A percentile compares a stretch with the other conserved stretches of the same genome.
These are phyloP conservation scores for Geotrichum aggregatum DNA, from an alignment of 1,139 yeast species.

Conservation along the genomic window DNA sequence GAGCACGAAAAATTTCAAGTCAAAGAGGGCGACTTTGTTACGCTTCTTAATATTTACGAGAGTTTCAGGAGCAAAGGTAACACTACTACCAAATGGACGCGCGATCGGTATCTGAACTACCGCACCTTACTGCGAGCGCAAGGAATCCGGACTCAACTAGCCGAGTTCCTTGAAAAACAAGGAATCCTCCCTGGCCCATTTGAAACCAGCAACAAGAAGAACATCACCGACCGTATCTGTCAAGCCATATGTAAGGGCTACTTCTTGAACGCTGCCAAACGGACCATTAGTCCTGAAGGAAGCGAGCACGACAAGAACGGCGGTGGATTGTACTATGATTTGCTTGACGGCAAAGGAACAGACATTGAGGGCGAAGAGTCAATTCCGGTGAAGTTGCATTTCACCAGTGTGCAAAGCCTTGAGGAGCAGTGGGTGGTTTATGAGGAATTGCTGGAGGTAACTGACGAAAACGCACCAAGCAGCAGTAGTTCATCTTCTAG, in stretches of 20 bases:
- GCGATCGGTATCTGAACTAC: conserved; percentile 69
- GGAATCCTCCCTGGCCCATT: conserved; percentile 3
- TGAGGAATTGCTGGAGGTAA: conserved; percentile 14
- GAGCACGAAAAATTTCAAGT: conserved; percentile 60
- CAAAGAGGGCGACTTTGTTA: conserved; percentile 85
- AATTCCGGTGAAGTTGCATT: conserved; percentile 4
- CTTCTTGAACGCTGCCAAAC: conserved; percentile 25
- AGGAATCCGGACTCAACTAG: conserved; percentile 21
- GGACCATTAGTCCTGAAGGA: conserved; percentile 6
- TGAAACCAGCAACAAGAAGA: conserved; percentile 1
- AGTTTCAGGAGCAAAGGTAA: conserved; percentile 46
- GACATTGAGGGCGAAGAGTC: conserved; percentile 1
- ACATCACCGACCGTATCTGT: conserved; percentile 19
- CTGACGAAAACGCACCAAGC: not conserved
- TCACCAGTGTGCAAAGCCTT: conserved; percentile 13
- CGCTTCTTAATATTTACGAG: conserved; percentile 72
- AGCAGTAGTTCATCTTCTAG: not conserved
- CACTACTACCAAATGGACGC: conserved; percentile 61
- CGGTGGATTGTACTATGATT: conserved; percentile 11
- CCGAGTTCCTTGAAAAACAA: conserved; percentile 11
- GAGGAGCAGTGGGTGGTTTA: conserved; percentile 17
- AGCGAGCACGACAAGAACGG: conserved; percentile 2
- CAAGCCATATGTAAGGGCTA: conserved; percentile 23
- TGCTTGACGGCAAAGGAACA: conserved; percentile 7
- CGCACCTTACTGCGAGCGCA: conserved; percentile 64